Percentiles rank a stretch among this genome's conserved stretches.
Conservation (phyloP, 495 filamentous ascomycete genomes). For the Aspergillus affinis region DNA sequence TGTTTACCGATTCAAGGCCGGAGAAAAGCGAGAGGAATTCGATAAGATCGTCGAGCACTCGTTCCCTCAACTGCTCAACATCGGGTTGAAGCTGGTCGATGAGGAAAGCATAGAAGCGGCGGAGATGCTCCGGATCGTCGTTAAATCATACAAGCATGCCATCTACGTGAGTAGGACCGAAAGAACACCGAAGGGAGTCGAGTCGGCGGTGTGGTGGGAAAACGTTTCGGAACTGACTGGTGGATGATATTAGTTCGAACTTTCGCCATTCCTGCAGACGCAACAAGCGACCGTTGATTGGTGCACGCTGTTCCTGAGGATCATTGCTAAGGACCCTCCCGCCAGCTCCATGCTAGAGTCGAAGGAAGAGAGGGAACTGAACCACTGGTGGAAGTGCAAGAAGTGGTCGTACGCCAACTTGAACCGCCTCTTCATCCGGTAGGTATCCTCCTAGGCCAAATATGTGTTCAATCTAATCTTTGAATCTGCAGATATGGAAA, state of each 20-base stretch:
- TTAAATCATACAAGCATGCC: conserved; percentile 97
- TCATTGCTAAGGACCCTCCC: conserved; percentile 83
- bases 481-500: conserved; percentile 74
- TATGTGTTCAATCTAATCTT: conserved; percentile 11
- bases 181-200: background rate
- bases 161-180: conserved; percentile 72
- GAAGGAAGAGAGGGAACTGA: conserved; percentile 79
- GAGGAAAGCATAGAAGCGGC: conserved; percentile 90
- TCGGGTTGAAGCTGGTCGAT: conserved; percentile 83
- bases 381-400: conserved; percentile 99
- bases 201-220: background rate
- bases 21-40: conserved; percentile 78
- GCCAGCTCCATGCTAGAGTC: conserved; percentile 77
- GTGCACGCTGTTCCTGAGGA: conserved; percentile 89
- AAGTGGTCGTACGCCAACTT: conserved; percentile 99
- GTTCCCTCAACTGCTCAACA: conserved; percentile 85
- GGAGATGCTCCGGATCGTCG: conserved; percentile 91
- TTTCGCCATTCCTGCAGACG: conserved; percentile 71
- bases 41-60: conserved; percentile 89
- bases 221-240: conserved; percentile 19
- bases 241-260: conserved; percentile 67
- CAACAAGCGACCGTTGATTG: conserved; percentile 85
- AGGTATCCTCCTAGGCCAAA: conserved; percentile 24
- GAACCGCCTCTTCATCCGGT: conserved; percentile 93
- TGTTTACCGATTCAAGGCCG: conserved; percentile 89